Evolutionary conservation across 495 filamentous ascomycete species (phyloP).

Genomic region (Podospora fimiseda): DNA sequence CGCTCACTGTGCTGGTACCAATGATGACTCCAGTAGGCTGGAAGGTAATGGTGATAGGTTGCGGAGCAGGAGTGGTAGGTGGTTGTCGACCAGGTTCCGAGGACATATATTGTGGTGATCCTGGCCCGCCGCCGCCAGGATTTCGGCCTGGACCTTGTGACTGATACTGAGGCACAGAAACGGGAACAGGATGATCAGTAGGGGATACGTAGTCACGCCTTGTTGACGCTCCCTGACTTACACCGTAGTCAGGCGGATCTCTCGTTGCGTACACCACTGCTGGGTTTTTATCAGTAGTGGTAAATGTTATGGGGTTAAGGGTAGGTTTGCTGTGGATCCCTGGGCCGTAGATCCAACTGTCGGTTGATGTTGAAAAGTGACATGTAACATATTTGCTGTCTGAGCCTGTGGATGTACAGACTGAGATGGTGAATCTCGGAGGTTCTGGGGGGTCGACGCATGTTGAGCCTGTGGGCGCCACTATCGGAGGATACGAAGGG

Average conservation of each 20-base stretch:
- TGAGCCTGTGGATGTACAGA: conserved; percentile 29
- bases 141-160: neutral
- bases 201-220: conserved; percentile 19
- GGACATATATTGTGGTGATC: conserved; percentile 5
- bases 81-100: neutral
- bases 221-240: conserved; percentile 19
- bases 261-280: conserved; percentile 38
- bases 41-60: conserved; percentile 28
- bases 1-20: conserved; percentile 34
- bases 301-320: conserved; percentile 25
- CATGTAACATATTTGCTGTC: conserved; percentile 23
- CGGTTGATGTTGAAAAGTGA: conserved; percentile 15
- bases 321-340: conserved; percentile 3
- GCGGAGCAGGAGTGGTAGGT: conserved; percentile 13
- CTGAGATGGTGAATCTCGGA: conserved; percentile 30
- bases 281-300: conserved; percentile 46
- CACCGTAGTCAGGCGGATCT: conserved; percentile 37
- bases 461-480: conserved; percentile 23
- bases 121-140: no score
- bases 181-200: conserved; percentile 1
- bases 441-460: conserved; percentile 28
- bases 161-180: conserved; percentile 27
- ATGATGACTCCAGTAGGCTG: conserved; percentile 39
- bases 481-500: conserved; percentile 34
- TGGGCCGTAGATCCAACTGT: conserved; percentile 14